Base-by-base conservation (phyloP, 2,329 filamentous ascomycete species). In the Dothiorella sarmentorum region DNA sequence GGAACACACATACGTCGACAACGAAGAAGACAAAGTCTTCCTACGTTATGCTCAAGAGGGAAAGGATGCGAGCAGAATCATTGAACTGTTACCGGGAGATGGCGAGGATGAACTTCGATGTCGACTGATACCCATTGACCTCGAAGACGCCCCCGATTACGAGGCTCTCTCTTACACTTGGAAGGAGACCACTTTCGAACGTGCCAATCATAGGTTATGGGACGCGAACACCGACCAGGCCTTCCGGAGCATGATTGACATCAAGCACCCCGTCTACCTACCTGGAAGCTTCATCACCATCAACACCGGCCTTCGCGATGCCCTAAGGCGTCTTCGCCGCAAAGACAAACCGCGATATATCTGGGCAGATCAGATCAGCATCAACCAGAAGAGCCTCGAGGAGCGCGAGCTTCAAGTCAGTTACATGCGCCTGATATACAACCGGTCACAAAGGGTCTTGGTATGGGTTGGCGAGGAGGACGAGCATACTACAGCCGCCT, bases 101-200 rank as follows among this genome's bases (percentile, higher is more conserved):
- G n/a, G 15, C 4, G n/a, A 35, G 20, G 18, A 43, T 6, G 24
- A 24, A 13, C 18, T 66, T 6, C 35, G 17, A 17, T 64, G 63
- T 40, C 57, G 17, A 3, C 27, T 66, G 3, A 53, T 17, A 1
- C 37, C 53, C 10, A 57, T 62, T 27, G 22, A 35, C 10, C 51
- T 67, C 3, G 35, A 29, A 3, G 59, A 55, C 18, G 18, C 52
- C 10, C 61, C 61, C 7, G 5, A 51, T 3, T 66, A 61, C 40
- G 29, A 37, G 7, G 64, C 63, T 3, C 40, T 65, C 1, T 67
- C 64, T 1, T 65, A 66, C n/a, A 65, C 63, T 1, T 67, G 62
- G 63, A 43, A 20, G 38, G 38, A 43, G 6, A 43, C 18, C 18
- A 43, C 3, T n/a, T 43, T 43, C 7, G 18, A 43, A 6, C 18